Percentiles rank a stretch among this genome's conserved stretches.
phyloP scores from a whole-genome alignment of 1,139 yeast genomes.

The Taphrina wiesneri region DNA sequence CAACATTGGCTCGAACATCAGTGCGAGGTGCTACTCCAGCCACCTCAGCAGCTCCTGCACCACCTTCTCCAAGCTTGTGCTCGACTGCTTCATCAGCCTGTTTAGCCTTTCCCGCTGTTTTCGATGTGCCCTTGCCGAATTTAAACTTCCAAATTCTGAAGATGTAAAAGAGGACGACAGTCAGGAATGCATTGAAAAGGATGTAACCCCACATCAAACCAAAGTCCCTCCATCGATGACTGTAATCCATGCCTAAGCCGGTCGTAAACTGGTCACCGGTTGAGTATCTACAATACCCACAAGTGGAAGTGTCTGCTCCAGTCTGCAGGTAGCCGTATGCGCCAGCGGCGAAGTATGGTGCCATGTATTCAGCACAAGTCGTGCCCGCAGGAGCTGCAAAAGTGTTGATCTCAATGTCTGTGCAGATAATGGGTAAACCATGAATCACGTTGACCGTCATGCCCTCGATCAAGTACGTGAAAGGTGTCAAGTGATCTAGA shows the following conservation, averaged over 20 bases:
- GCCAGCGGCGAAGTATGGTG: constrained; percentile 45
- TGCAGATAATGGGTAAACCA: constrained; percentile 58
- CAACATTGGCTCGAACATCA: constrained; percentile 12
- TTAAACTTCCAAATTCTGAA: constrained; percentile 37
- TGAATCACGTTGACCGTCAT: constrained; percentile 58
- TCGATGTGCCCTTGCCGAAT: constrained; percentile 10
- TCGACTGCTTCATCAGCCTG: constrained; percentile 10
- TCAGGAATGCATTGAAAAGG: constrained; percentile 52
- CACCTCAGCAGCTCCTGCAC: constrained; percentile 3
- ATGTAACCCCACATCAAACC: constrained; percentile 58
- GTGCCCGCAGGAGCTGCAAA: constrained; percentile 61
- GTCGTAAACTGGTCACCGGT: constrained; percentile 58
- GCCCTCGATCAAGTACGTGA: constrained; percentile 66
- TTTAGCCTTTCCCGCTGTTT: constrained; percentile 1
- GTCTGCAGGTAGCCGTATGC: constrained; percentile 58
- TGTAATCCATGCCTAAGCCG: constrained; percentile 51
- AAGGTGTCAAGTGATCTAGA: constrained; percentile 62
- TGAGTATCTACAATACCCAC: constrained; percentile 60
- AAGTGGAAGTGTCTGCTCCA: constrained; percentile 48
- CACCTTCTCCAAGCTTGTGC: neutral
- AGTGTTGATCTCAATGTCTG: constrained; percentile 53
- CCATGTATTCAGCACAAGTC: constrained; percentile 61
- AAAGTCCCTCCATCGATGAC: constrained; percentile 60
- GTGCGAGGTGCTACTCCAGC: constrained; percentile 17
- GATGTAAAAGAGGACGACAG: constrained; percentile 49